Evolutionary conservation across 306 rosid genomes (phyloP).

Genomic region (Cicer bijugum): DNA sequence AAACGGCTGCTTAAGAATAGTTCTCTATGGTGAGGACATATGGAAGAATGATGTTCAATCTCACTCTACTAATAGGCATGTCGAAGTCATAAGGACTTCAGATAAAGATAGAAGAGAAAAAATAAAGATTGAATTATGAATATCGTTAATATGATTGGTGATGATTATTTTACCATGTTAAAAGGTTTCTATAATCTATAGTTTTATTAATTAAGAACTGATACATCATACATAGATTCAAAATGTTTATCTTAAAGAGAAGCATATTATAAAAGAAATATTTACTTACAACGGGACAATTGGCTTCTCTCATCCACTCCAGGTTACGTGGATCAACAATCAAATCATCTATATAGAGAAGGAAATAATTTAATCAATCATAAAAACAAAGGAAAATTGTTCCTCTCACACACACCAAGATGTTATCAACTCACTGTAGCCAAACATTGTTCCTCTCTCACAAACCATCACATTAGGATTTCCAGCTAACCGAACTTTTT

Average conservation of each 20-base stretch:
- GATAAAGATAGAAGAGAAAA: neutral
- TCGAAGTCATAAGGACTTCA: neutral
- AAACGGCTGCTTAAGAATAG: neutral
- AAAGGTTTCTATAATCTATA: neutral
- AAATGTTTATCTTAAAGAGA: conserved; percentile 22
- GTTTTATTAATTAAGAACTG: conserved; percentile 12
- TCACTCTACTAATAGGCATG: neutral
- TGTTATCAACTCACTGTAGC: conserved; percentile 81
- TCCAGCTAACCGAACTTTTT: conserved; percentile 92
- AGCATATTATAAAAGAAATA: conserved; percentile 27
- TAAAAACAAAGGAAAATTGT: conserved; percentile 26
- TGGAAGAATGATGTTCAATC: conserved; percentile 20
- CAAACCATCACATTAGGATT: conserved; percentile 97
- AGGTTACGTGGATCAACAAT: conserved; percentile 93
- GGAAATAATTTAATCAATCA: conserved; percentile 37
- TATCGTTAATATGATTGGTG: neutral
- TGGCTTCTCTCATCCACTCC: conserved; percentile 93
- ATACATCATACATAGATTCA: neutral
- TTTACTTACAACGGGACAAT: conserved; percentile 87
- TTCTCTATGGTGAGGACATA: conserved; percentile 15
- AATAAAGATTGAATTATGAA: neutral
- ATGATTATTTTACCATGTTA: neutral
- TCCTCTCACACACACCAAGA: conserved; percentile 95
- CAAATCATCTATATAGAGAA: conserved; percentile 72
- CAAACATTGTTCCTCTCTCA: conserved; percentile 98